phyloP scores from a whole-genome alignment of 176 grass and related monocot genomes.

The Cenchrus purpureus region DNA sequence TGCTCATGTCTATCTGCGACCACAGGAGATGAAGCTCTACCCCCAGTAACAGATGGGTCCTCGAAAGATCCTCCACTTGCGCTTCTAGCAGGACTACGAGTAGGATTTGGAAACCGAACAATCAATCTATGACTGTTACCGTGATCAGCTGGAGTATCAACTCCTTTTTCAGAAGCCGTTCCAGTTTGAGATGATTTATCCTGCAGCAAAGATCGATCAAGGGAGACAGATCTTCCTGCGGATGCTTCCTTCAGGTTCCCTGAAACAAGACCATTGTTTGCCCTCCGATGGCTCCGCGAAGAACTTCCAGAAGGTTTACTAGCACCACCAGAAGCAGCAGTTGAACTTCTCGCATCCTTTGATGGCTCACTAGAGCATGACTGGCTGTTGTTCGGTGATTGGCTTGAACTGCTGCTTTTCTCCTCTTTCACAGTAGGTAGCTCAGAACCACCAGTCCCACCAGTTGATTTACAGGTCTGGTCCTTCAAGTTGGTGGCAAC shows the following conservation, averaged over 20 bases:
- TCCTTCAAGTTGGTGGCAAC: constrained; percentile 48
- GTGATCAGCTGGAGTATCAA: constrained; percentile 48
- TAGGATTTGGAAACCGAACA: constrained; percentile 82
- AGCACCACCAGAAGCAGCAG: constrained; percentile 71
- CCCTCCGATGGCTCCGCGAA: constrained; percentile 60
- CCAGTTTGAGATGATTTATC: constrained; percentile 77
- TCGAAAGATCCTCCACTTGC: constrained; percentile 62
- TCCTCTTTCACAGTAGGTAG: constrained; percentile 67
- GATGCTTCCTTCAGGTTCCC: constrained; percentile 66
- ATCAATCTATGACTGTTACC: constrained; percentile 74
- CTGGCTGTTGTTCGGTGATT: constrained; percentile 90
- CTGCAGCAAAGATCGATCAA: constrained; percentile 47
- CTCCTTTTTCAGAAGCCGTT: constrained; percentile 61
- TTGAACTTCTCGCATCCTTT: constrained; percentile 91
- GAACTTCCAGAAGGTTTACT: constrained; percentile 65
- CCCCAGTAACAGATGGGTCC: constrained; percentile 57
- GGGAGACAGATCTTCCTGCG: constrained; percentile 45
- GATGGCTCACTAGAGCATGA: constrained; percentile 82
- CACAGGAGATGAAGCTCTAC: constrained; percentile 61
- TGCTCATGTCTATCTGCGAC: constrained; percentile 70
- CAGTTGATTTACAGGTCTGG: constrained; percentile 40
- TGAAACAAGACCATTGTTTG: constrained; percentile 59
- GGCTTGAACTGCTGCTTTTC: constrained; percentile 91
- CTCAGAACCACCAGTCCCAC: constrained; percentile 38
- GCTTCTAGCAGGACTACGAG: constrained; percentile 68